phyloP scores from a whole-genome alignment of 306 rosid genomes.

The Pachyrhizus erosus region DNA sequence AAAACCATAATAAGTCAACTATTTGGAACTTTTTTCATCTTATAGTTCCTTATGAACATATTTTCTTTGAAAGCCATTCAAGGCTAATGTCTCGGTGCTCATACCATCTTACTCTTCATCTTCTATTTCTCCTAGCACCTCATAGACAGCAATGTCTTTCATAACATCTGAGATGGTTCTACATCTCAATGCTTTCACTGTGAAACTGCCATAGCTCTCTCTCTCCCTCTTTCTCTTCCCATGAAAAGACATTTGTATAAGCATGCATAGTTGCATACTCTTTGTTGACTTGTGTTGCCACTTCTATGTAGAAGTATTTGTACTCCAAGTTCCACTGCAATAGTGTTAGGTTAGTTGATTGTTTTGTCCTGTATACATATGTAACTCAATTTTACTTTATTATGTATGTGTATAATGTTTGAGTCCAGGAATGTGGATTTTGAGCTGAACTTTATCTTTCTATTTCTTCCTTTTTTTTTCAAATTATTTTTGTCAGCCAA shows the following conservation, averaged over 20 bases:
- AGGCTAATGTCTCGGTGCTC: not conserved
- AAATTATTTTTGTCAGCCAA: constrained; percentile 66
- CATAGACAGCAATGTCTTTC: not conserved
- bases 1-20: not conserved
- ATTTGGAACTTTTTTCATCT: constrained; percentile 15
- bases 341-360: constrained; percentile 16
- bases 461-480: constrained; percentile 18
- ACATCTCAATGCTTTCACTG: not conserved
- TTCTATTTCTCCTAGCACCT: not conserved
- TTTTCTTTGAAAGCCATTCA: not conserved
- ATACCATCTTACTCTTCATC: not conserved
- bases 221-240: not conserved
- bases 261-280: not conserved
- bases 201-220: not conserved
- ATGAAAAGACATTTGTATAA: not conserved
- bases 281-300: not conserved
- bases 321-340: not conserved
- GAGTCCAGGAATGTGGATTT: constrained; percentile 5
- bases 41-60: constrained; percentile 6
- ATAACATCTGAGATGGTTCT: not conserved
- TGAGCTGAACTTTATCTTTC: constrained; percentile 28
- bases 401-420: not conserved
- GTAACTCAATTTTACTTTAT: constrained; percentile 6
- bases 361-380: not conserved
- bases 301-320: not conserved